A percentile compares a stretch with the other conserved stretches of the same genome.
These are phyloP conservation scores for Torulaspora gathmanii DNA, from an alignment of 805 yeast genomes.

Conservation along the genomic window DNA sequence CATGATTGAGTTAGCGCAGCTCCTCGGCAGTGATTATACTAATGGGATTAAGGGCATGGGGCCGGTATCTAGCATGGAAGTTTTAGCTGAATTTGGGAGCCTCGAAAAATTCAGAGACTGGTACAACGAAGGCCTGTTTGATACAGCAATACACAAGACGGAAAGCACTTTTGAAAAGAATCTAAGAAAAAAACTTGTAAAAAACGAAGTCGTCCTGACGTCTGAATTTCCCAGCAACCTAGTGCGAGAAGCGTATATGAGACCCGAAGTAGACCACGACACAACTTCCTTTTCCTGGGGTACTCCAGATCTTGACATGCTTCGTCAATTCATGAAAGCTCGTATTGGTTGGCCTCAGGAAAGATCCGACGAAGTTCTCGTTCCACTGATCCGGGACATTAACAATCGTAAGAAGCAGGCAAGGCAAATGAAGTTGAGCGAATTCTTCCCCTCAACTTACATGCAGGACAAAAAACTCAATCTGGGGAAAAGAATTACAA, in stretches of 20 bases:
- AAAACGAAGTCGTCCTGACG: slow-evolving; percentile 54
- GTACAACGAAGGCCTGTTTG: slow-evolving; percentile 42
- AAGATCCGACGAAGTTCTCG: slow-evolving; percentile 71
- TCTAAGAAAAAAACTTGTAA: slow-evolving; percentile 50
- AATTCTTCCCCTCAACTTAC: slow-evolving; percentile 62
- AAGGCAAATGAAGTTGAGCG: slow-evolving; percentile 56
- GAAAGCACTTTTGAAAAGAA: slow-evolving; percentile 51
- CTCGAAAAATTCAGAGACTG: slow-evolving; percentile 39
- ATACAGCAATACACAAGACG: slow-evolving; percentile 37
- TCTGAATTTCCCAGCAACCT: slow-evolving; percentile 63
- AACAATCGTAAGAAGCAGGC: slow-evolving; percentile 56
- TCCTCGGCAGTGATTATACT: slow-evolving; percentile 93
- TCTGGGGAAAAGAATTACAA: slow-evolving; percentile 56
- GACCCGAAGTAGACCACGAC: slow-evolving; percentile 84
- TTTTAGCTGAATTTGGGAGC: slow-evolving; percentile 73
- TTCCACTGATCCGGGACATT: slow-evolving; percentile 79
- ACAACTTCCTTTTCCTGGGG: slow-evolving; percentile 85
- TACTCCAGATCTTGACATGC: slow-evolving; percentile 71
- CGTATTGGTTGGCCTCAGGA: slow-evolving; percentile 77
- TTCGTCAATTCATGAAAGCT: slow-evolving; percentile 62
- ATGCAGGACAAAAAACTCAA: slow-evolving; percentile 44
- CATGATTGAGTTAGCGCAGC: slow-evolving; percentile 73
- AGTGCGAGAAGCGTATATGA: slow-evolving; percentile 67
- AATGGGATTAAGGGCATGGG: slow-evolving; percentile 91
- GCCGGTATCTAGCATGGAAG: slow-evolving; percentile 87